Evolutionary conservation across 2,329 filamentous ascomycete species (phyloP), one percentile per base, ranked within the genome.

Genomic region (Alternaria dauci): DNA sequence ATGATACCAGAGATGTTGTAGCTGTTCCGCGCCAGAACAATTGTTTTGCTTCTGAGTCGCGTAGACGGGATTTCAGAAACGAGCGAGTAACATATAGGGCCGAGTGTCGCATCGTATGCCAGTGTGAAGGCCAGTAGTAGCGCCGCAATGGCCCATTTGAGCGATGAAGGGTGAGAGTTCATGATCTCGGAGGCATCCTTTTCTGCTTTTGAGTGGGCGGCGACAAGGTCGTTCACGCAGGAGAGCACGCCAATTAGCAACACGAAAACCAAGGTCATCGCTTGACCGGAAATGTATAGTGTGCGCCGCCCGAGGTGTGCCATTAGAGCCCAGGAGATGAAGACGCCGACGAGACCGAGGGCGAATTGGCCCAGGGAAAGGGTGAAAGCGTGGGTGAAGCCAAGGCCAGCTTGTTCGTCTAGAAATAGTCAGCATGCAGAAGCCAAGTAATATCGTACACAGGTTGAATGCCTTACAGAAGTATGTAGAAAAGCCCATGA

Each of bases 11-110:
- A 89, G 43, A 95, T 81, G 69, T 94, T 93, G 81, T 80, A 83
- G n/a, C 91, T 81, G 63, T 91, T 90, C 48, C 93, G 89, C 1
- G 90, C 91, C 2, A 96, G 84, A 0, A 94, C 92, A 30, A 96
- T 89, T 0, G 93, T 96, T 82, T 96, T 96, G 79, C 94, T 92
- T 72, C 93, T 90, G 26, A 96, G 83, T 2, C 93, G 86, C 5
- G 91, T 87, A 0, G 92, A 92, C 0, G 92, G 92, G 20, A 96
- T 79, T 76, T 96, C 93, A 0, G 90, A 86, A 5, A 96, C 92
- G 8, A 96, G 85, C 0, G 92, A 94, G 80, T 85, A 8, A 78
- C 71, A 2, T 84, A 82, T 86, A 0, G 70, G 68, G 1, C 70
- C 70, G 4, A 71, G 43, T 0, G 65, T 48, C 43, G 59, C 62